These are phyloP conservation scores for Amaranthus palmeri DNA, from an alignment of 148 eudicot species.

Conservation along the genomic window DNA sequence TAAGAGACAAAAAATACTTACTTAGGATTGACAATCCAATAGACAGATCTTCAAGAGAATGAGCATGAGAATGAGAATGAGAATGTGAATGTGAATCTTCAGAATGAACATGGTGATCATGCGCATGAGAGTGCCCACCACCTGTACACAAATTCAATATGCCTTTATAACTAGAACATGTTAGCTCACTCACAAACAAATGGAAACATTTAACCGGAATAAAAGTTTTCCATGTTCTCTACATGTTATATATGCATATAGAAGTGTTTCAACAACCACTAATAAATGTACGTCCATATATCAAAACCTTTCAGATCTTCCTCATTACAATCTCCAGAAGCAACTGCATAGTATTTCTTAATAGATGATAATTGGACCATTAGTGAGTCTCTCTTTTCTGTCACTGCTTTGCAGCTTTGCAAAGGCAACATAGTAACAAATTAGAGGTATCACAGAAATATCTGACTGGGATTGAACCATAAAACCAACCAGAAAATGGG, in stretches of 20 bases:
- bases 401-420: not conserved
- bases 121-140: slow-evolving; percentile 71
- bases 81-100: slow-evolving; percentile 51
- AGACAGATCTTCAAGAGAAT: slow-evolving; percentile 82
- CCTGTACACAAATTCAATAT: slow-evolving; percentile 43
- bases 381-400: not conserved
- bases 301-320: not conserved
- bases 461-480: not conserved
- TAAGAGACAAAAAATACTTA: slow-evolving; percentile 30
- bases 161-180: slow-evolving; percentile 1
- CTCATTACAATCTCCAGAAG: not conserved
- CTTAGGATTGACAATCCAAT: slow-evolving; percentile 78
- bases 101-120: slow-evolving; percentile 42
- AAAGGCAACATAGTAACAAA: too few species aligned
- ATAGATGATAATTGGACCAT: not conserved
- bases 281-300: not conserved
- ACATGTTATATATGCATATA: not conserved
- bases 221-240: not conserved
- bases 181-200: slow-evolving; percentile 4
- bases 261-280: not conserved
- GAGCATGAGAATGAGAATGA: slow-evolving; percentile 60
- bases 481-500: not conserved
- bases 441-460: too few species aligned
- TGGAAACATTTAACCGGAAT: not conserved
- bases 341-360: not conserved